phyloP scores from a whole-genome alignment of 2,329 filamentous ascomycete species.

The Colletotrichum aenigma region DNA sequence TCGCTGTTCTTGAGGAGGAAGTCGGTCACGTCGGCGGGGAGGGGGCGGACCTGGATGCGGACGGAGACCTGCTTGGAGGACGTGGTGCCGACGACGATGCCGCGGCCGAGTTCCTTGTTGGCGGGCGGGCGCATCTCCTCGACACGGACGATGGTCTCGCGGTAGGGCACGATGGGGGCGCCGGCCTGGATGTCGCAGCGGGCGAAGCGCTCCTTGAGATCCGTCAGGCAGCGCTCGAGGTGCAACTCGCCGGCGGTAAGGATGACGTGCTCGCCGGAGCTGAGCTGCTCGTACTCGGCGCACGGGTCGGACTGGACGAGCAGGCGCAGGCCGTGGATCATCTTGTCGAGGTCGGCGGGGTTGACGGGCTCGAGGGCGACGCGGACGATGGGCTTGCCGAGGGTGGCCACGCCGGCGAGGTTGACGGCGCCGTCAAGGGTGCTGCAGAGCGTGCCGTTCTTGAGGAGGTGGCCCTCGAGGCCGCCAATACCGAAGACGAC shows the following conservation, averaged over 20 bases:
- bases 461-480: slow-evolving; percentile 90
- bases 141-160: slow-evolving; percentile 86
- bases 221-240: slow-evolving; percentile 90
- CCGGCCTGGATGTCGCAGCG: slow-evolving; percentile 94
- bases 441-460: slow-evolving; percentile 92
- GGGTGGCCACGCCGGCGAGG: slow-evolving; percentile 81
- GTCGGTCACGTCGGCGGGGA: slow-evolving; percentile 79
- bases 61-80: slow-evolving; percentile 87
- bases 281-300: slow-evolving; percentile 91
- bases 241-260: slow-evolving; percentile 94
- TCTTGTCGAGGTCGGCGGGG: slow-evolving; percentile 89
- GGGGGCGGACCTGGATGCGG: slow-evolving; percentile 75
- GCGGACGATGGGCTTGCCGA: slow-evolving; percentile 88
- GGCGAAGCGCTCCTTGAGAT: slow-evolving; percentile 90
- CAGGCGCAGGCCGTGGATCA: slow-evolving; percentile 86
- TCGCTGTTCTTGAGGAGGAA: slow-evolving; percentile 82
- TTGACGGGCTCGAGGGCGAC: slow-evolving; percentile 94
- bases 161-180: slow-evolving; percentile 92
- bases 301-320: slow-evolving; percentile 96
- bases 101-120: slow-evolving; percentile 85
- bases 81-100: slow-evolving; percentile 76
- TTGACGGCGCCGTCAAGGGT: slow-evolving; percentile 87
- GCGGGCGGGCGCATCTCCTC: slow-evolving; percentile 91
- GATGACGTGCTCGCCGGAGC: slow-evolving; percentile 93
- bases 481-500: slow-evolving; percentile 96